A percentile compares a stretch with the other conserved stretches of the same genome.
Evolutionary conservation across 805 yeast species (phyloP).

Genomic region (Candida suzukii): DNA sequence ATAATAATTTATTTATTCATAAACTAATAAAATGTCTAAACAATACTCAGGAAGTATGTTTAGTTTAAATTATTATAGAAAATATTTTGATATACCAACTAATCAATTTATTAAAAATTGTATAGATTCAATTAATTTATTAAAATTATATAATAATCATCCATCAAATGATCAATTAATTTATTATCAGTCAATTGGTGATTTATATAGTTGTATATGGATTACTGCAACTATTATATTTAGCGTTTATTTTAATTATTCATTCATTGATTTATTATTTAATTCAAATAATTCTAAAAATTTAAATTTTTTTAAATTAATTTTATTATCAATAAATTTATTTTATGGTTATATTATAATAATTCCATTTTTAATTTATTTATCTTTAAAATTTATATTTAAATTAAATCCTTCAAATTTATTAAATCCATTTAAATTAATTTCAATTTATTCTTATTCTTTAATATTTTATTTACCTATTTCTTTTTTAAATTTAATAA

Average conservation of each 20-base stretch:
- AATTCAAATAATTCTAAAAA: constrained; percentile 40
- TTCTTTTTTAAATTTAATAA: constrained; percentile 50
- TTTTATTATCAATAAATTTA: constrained; percentile 61
- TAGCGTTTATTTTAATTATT: constrained; percentile 66
- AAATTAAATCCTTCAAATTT: constrained; percentile 39
- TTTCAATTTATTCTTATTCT: constrained; percentile 81
- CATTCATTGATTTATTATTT: constrained; percentile 61
- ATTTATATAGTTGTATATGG: constrained; percentile 89
- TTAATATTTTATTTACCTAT: constrained; percentile 84
- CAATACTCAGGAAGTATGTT: constrained; percentile 38
- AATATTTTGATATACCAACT: constrained; percentile 65
- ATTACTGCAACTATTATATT: constrained; percentile 76
- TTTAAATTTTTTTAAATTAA: constrained; percentile 49
- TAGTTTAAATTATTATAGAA: constrained; percentile 52
- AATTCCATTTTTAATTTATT: constrained; percentile 53
- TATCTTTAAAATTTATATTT: constrained; percentile 43
- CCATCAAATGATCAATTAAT: constrained; percentile 42
- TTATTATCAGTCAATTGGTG: constrained; percentile 46
- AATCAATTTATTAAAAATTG: constrained; percentile 51
- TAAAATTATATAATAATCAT: constrained; percentile 18
- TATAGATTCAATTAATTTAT: constrained; percentile 50
- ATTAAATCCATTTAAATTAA: constrained; percentile 46
- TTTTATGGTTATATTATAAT: constrained; percentile 71
- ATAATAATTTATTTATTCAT: too few relatives aligned
- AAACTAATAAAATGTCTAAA: constrained; percentile 7